Base-by-base conservation (phyloP, 208 protist species). In the Acanthamoeba triangularis region DNA sequence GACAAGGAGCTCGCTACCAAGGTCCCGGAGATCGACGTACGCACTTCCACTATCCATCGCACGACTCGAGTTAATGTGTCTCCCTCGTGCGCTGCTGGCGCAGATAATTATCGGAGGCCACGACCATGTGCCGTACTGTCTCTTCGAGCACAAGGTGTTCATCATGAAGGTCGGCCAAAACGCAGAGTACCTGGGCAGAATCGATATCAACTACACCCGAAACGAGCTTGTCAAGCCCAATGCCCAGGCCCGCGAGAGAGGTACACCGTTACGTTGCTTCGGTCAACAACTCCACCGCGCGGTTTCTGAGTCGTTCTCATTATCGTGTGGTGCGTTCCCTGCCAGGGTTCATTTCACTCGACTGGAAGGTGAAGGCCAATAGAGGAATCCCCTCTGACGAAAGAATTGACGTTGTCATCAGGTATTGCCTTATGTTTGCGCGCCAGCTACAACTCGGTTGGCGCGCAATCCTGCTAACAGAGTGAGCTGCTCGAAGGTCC, bases 91-190 rank as follows among this genome's bases (percentile, higher is more conserved):
- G 35, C 6, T 11, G 8, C 25, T 23, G 59, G 59, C 25, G 59
- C 7, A 85, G 78, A 25, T 93, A 13, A 93, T 93, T 23, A 93
- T 93, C 14, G 87, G 87, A 28, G 87, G 87, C 20, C 87, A 93
- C 61, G 87, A 93, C n/a, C 87, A 93, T 20, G 63, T 69, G 52
- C 63, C 63, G 37, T 93, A 78, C 63, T 76, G 54, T 30, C 54
- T 93, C 61, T 93, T 93, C 28, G 87, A 93, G 35, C 61, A 76
- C 61, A 74, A 93, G 28, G 63, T 76, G 16, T 76, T 93, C 54
- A 93, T 93, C 63, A 78, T 78, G 54, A 93, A 93, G 87, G 74
- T 59, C 87, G 87, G 87, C 35, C 87, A 93, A 18, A 93, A 93
- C 41, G 87, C 87, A 2, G 87, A 93, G 63, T 93, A 93, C 67